Evolutionary conservation across 139 green algal genomes (phyloP).

Genomic region (Tetratostichococcus sp.): DNA sequence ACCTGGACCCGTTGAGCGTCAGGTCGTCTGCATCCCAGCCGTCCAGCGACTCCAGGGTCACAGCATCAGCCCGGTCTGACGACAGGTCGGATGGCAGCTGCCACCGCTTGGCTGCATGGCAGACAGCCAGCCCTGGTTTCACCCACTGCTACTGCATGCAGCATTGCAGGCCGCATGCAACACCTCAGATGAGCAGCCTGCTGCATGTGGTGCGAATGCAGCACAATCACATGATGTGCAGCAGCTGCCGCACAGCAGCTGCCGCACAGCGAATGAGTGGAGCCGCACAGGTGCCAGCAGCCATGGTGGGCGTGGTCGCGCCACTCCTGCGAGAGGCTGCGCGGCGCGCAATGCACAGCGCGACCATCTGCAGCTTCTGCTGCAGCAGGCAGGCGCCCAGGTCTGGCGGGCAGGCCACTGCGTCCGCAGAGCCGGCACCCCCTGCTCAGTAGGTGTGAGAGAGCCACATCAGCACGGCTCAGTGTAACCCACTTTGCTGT

Average conservation of each 20-base stretch:
- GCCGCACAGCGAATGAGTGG: not conserved
- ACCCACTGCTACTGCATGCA: no score
- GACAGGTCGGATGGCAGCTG: not conserved
- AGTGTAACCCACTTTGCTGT: no score
- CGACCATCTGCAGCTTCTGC: constrained; percentile 83
- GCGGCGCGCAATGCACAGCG: constrained; percentile 56
- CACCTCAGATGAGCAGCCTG: not conserved
- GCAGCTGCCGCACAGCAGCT: not conserved
- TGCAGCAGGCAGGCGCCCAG: constrained; percentile 63
- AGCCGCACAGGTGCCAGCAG: not conserved
- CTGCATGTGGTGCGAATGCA: not conserved
- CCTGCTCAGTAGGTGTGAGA: no score
- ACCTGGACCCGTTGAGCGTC: not conserved
- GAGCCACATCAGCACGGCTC: no score
- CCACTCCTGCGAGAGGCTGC: not conserved
- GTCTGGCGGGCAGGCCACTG: constrained; percentile 27
- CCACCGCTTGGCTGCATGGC: not conserved
- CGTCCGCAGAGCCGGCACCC: not conserved
- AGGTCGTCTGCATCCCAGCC: not conserved
- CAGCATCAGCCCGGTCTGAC: not conserved
- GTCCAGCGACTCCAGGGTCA: not conserved
- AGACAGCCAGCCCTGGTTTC: not conserved
- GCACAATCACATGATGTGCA: no score
- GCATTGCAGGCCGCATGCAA: no score
- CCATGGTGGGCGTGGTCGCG: not conserved